phyloP scores from a whole-genome alignment of 306 rosid species.

The Cicer arietinum region DNA sequence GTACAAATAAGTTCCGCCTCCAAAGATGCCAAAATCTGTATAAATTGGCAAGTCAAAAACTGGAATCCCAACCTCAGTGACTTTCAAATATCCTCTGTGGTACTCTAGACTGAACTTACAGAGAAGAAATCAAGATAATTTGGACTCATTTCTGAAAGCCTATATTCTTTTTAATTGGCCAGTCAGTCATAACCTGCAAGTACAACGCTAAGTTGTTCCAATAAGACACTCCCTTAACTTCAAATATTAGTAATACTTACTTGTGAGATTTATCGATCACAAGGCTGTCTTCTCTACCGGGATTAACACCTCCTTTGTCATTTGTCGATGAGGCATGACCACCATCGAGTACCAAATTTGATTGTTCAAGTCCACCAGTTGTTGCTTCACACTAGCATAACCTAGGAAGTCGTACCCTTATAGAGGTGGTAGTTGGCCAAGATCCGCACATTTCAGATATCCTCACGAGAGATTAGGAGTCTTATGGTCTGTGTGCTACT shows the following conservation, averaged over 20 bases:
- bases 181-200: conserved; percentile 50
- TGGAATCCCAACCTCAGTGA: conserved; percentile 38
- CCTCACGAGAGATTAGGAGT: no score
- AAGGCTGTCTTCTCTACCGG: conserved; percentile 44
- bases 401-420: no score
- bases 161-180: conserved; percentile 25
- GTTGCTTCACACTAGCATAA: conserved; percentile 57
- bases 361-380: conserved; percentile 49
- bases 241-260: conserved; percentile 33
- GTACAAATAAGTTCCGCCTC: conserved; percentile 45
- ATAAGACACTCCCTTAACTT: conserved; percentile 21
- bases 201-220: no score
- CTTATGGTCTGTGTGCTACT: no score
- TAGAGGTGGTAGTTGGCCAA: no score
- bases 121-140: conserved; percentile 45
- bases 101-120: conserved; percentile 43
- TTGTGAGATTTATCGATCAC: conserved; percentile 48
- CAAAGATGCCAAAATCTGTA: conserved; percentile 48
- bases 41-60: conserved; percentile 37
- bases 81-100: conserved; percentile 27
- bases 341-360: conserved; percentile 47
- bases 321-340: conserved; percentile 45
- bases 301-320: conserved; percentile 43
- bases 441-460: no score
- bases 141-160: conserved; percentile 40